Base-by-base conservation (phyloP, 164 flowering plant species). In the Houttuynia cordata region DNA sequence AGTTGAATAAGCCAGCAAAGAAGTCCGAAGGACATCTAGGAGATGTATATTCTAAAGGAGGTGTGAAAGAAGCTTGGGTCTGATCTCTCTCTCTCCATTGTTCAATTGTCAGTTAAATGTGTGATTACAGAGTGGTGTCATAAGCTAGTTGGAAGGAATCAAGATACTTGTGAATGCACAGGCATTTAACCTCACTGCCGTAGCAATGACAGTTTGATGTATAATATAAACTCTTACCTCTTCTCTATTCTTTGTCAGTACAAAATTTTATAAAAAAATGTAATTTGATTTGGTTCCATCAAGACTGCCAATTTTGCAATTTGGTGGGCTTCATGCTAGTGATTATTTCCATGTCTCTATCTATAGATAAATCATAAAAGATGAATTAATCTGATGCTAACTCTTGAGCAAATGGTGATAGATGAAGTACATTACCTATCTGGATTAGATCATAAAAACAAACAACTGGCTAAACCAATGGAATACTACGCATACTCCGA, bases 1-100 rank as follows among this genome's bases (percentile, higher is more conserved):
- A 83, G 69, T 68, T 86, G 76, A 78, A 75, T 68, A 82, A 79
- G 61, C 62, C 79, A 1, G 67, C 65, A 7, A 84, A 78, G 67
- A 84, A 82, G 64, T 60, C 70, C 47, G 67, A 57, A 41, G 74
- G 62, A 20, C 24, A 24, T 62, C 59, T 74, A 60, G 82, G 78
- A 40, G 64, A 76, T 73, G 75, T 79, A 69, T 73, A 71, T 80
- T 73, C 60, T 57, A 64, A 71, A 34, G 75, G 54, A 62, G 71
- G 79, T 41, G 68, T 75, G 51, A 78, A 77, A 64, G 78, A 77
- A 67, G 79, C 81, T 57, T 74, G 79, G 73, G 74, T 58, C 45
- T 74, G 73, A 73, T 4, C 12, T 23, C 34, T 24, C 12, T 24
- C 24, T 24, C 56, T 21, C 56, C n/a, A n/a, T n/a, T n/a, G n/a